A percentile compares a stretch with the other conserved stretches of the same genome.
These are phyloP conservation scores for Triticum dicoccoides DNA, from an alignment of 176 grass and related monocot species.

Conservation along the genomic window DNA sequence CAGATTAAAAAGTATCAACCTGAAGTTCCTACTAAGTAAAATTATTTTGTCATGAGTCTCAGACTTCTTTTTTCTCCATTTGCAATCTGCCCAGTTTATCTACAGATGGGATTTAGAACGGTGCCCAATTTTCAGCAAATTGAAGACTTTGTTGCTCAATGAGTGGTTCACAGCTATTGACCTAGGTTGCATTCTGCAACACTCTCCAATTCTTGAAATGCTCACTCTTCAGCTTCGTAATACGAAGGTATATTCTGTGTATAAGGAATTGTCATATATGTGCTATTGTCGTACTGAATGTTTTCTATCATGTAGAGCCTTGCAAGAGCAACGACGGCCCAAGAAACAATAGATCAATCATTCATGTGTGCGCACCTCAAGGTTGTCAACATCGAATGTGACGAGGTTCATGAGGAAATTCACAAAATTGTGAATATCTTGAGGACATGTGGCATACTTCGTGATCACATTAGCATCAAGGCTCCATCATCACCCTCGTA, in stretches of 20 bases:
- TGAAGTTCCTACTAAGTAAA: background rate
- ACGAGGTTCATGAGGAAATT: background rate
- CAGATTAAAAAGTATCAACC: background rate
- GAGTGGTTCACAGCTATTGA: background rate
- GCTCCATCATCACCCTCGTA: background rate
- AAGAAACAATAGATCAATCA: background rate
- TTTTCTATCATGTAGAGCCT: background rate
- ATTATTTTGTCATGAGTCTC: background rate
- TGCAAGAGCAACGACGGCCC: background rate
- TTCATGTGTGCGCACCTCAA: background rate
- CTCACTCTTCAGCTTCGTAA: background rate
- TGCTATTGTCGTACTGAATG: background rate
- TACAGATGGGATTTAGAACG: background rate
- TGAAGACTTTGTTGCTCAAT: background rate
- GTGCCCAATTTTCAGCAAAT: background rate
- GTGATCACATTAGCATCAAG: background rate
- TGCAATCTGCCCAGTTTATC: background rate
- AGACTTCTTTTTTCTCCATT: background rate
- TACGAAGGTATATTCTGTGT: background rate
- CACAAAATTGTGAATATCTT: background rate
- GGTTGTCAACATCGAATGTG: background rate
- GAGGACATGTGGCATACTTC: background rate
- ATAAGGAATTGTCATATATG: background rate
- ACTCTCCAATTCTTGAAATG: background rate
- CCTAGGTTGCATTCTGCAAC: background rate